Conservation (phyloP, 495 filamentous ascomycete genomes). For the Aspergillus sclerotiicarbonarius region DNA sequence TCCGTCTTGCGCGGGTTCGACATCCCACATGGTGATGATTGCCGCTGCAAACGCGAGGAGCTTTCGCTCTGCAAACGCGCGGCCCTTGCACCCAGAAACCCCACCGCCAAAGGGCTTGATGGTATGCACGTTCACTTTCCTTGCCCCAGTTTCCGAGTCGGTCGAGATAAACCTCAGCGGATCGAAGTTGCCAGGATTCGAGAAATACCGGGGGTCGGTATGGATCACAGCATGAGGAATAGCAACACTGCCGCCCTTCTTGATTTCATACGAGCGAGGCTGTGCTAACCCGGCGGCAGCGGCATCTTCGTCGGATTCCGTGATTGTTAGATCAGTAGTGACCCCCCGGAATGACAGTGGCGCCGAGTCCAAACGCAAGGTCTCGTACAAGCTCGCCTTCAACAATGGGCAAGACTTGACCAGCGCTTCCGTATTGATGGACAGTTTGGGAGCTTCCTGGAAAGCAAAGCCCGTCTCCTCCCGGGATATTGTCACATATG, state of each 20-base stretch:
- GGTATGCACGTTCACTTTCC: constrained; percentile 23
- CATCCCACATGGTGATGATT: constrained; percentile 52
- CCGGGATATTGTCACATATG: constrained; percentile 44
- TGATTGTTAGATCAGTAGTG: constrained; percentile 42
- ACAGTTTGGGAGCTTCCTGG: constrained; percentile 48
- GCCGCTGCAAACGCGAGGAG: constrained; percentile 48
- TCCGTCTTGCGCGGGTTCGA: constrained; percentile 38
- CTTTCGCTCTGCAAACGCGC: constrained; percentile 48
- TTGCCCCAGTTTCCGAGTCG: constrained; percentile 31
- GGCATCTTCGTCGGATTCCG: constrained; percentile 43
- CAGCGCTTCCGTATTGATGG: constrained; percentile 46
- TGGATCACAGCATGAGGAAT: constrained; percentile 51
- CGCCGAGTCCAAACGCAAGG: constrained; percentile 51
- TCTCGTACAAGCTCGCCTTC: constrained; percentile 54
- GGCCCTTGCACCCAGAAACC: constrained; percentile 44
- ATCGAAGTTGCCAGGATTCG: constrained; percentile 49
- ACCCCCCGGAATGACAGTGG: constrained; percentile 44
- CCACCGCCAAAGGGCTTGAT: constrained; percentile 50
- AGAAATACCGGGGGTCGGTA: constrained; percentile 47
- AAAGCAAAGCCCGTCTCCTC: constrained; percentile 53
- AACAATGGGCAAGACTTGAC: constrained; percentile 49
- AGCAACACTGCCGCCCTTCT: constrained; percentile 47
- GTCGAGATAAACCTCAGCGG: constrained; percentile 51
- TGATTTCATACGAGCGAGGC: constrained; percentile 43
- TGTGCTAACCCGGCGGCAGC: constrained; percentile 16